Evolutionary conservation across 768 basidiomycete species (phyloP).

Genomic region (Leucosporidium yakuticum): DNA sequence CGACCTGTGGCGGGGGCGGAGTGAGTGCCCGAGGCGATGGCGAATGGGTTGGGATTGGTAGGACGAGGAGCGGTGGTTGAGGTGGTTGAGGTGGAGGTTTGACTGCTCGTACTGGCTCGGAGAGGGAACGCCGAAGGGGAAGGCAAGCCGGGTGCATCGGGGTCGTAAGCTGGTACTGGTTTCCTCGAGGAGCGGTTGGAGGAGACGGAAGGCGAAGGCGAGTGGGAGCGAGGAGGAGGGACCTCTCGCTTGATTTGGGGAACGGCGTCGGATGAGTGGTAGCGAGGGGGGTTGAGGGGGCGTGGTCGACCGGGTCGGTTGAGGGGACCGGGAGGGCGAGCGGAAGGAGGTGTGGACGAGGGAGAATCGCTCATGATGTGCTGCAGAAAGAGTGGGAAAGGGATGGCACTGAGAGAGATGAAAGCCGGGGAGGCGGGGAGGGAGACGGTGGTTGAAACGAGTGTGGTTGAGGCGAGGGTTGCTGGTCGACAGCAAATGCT

Average conservation of each 20-base stretch:
- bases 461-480: not conserved
- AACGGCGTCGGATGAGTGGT: constrained; percentile 1
- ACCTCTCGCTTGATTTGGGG: not conserved
- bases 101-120: no score
- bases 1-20: not conserved
- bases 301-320: not conserved
- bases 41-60: not conserved
- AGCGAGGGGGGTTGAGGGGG: constrained; percentile 19
- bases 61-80: no score
- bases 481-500: no score
- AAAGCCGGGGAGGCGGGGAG: not conserved
- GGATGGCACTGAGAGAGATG: not conserved
- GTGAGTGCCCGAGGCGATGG: no score
- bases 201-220: constrained; percentile 8
- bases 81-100: no score
- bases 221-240: constrained; percentile 1
- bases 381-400: no score
- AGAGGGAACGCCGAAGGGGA: no score
- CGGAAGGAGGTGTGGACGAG: no score
- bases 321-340: no score
- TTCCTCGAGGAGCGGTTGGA: constrained; percentile 11
- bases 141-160: not conserved
- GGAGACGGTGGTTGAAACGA: constrained; percentile 2
- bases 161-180: constrained; percentile 19
- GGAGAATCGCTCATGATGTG: no score